These are phyloP conservation scores for Nakataea oryzae DNA, from an alignment of 2,329 filamentous ascomycete genomes.

Conservation along the genomic window DNA sequence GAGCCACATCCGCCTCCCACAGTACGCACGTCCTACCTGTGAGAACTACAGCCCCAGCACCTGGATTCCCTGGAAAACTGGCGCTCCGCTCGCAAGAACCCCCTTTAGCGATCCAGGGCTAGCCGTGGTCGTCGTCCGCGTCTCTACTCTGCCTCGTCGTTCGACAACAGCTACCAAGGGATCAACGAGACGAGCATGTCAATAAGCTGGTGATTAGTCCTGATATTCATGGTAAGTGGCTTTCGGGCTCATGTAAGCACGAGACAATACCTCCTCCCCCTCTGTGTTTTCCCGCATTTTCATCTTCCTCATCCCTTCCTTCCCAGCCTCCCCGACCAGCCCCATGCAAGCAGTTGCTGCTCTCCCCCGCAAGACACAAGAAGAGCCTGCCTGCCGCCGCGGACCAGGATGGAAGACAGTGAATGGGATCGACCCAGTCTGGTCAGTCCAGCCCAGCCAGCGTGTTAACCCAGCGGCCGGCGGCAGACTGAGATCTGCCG, in stretches of 20 bases:
- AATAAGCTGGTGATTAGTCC: background rate
- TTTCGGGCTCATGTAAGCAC: background rate
- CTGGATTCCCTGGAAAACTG: background rate
- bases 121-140: background rate
- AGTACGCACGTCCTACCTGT: background rate
- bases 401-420: background rate
- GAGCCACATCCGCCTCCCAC: no score
- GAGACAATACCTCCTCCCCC: background rate
- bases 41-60: no score
- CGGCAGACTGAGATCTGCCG: background rate
- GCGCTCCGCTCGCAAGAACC: background rate
- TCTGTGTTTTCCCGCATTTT: background rate
- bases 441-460: background rate
- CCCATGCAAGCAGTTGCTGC: background rate
- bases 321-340: background rate
- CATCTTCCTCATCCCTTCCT: background rate
- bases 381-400: background rate
- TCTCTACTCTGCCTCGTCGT: background rate
- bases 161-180: background rate
- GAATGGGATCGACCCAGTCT: background rate
- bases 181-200: background rate
- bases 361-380: background rate
- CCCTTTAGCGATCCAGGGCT: background rate
- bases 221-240: background rate
- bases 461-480: background rate